Base-by-base conservation (phyloP, 441 rosid species). In the Populus tomentosa region DNA sequence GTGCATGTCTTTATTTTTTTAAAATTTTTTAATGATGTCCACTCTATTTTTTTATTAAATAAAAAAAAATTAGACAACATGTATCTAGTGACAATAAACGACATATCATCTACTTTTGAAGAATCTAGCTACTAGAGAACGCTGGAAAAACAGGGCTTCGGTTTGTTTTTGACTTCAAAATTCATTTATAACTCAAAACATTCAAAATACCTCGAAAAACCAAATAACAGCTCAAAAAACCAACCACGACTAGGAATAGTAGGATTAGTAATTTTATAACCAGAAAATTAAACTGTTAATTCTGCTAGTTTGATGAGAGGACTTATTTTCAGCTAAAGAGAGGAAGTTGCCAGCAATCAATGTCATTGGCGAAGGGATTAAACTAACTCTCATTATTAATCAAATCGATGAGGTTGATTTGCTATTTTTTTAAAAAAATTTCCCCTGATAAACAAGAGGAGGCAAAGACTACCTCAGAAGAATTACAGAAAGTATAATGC, bases 1-100 rank as follows among this genome's bases (percentile, higher is more conserved):
- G 35, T 1, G 1, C 0, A 32, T 32, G 35, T 5, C 35, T 33
- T 33, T 33, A 33, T 33, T 5, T 33, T 32, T 32, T 30, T 30
- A 3, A 24, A 24, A 3, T 30, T 30, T 32, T 32, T 33, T 5
- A 33, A 33, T 1, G 7, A 5, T 33, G 1, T 32, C 7, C 7
- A 1, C 1, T 32, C 0, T 32, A 32, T 5, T 32, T 32, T 32
- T 32, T 30, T 30, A 3, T 30, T 0, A 32, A 32, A 32, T 0
- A 0, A 0, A 32, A 3, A 28, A 28, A 28, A 3, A 28, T 0
- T 3, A 28, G 4, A 32, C 6, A 0, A 32, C 6, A 0, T 32
- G 1, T 32, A 0, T 32, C 1, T 1, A 1, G 0, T 33, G 0
- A 33, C 1, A 33, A 5, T 33, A 33, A 33, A 5, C 6, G 1